These are phyloP conservation scores for Arabidopsis suecica DNA, from an alignment of 345 rosid genomes.

Conservation along the genomic window DNA sequence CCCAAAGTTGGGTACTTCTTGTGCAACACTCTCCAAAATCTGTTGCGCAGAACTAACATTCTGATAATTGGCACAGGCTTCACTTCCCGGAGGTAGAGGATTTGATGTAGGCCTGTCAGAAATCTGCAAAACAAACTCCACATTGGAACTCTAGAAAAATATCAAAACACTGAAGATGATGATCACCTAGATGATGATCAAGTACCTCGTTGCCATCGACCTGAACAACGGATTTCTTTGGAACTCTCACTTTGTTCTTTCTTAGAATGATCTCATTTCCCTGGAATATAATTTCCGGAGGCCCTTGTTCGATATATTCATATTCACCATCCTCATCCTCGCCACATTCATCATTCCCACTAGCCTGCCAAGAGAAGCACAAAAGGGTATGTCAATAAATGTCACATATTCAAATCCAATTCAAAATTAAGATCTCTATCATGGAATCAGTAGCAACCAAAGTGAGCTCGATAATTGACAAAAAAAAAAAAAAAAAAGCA, in stretches of 20 bases:
- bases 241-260: constrained; percentile 82
- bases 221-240: constrained; percentile 52
- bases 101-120: constrained; percentile 84
- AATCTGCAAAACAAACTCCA: constrained; percentile 53
- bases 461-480: neutral
- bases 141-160: constrained; percentile 10
- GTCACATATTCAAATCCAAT: constrained; percentile 10
- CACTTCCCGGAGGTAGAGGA: constrained; percentile 86
- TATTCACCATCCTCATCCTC: constrained; percentile 68
- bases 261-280: constrained; percentile 85
- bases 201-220: constrained; percentile 58
- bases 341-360: constrained; percentile 45
- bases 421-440: neutral
- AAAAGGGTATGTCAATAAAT: neutral
- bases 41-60: constrained; percentile 67
- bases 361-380: constrained; percentile 51
- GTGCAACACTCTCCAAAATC: constrained; percentile 75
- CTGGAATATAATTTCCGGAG: constrained; percentile 87
- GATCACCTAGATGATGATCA: constrained; percentile 22
- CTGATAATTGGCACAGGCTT: constrained; percentile 59
- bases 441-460: constrained; percentile 1
- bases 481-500: neutral
- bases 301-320: constrained; percentile 89
- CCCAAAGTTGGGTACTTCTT: constrained; percentile 90
- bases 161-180: neutral